Evolutionary conservation across 345 rosid species (phyloP).

Genomic region (Trapa bicornis): DNA sequence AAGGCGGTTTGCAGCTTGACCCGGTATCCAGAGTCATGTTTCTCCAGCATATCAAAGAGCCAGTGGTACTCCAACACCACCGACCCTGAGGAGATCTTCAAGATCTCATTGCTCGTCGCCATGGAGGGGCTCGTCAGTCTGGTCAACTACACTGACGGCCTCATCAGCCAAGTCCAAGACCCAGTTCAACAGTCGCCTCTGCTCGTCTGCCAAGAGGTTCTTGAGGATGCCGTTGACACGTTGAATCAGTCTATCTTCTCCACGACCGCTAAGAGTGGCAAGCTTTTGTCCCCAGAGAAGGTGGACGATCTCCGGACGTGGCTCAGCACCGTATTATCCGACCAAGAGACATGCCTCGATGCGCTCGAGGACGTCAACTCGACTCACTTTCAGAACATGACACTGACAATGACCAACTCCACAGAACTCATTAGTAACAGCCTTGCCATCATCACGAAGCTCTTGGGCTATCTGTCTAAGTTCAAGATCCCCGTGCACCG

Average conservation of each 20-base stretch:
- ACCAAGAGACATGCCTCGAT: constrained; percentile 20
- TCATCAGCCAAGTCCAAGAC: constrained; percentile 12
- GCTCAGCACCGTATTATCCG: constrained; percentile 15
- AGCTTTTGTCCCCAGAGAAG: constrained; percentile 10
- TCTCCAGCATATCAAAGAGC: constrained; percentile 16
- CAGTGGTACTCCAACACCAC: constrained; percentile 7
- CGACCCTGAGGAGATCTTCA: constrained; percentile 36
- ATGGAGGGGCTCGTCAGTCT: constrained; percentile 28
- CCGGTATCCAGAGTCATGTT: constrained; percentile 17
- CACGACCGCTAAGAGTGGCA: neutral
- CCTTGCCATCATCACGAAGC: constrained; percentile 39
- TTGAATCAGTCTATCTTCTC: constrained; percentile 5
- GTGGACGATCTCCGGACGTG: constrained; percentile 12
- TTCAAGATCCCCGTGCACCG: constrained; percentile 42
- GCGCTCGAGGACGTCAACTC: constrained; percentile 9
- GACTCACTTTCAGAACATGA: constrained; percentile 6
- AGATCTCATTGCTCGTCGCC: constrained; percentile 45
- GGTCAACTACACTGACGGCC: constrained; percentile 21
- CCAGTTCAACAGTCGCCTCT: constrained; percentile 13
- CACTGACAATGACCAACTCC: constrained; percentile 17
- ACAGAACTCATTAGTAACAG: constrained; percentile 20
- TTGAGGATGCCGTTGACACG: constrained; percentile 16
- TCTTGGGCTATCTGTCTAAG: constrained; percentile 29
- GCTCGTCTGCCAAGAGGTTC: constrained; percentile 14
- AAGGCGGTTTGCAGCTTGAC: constrained; percentile 18